Evolutionary conservation across 768 basidiomycete genomes (phyloP), one percentile per base, ranked within the genome.

Genomic region (Myochromella boudieri): DNA sequence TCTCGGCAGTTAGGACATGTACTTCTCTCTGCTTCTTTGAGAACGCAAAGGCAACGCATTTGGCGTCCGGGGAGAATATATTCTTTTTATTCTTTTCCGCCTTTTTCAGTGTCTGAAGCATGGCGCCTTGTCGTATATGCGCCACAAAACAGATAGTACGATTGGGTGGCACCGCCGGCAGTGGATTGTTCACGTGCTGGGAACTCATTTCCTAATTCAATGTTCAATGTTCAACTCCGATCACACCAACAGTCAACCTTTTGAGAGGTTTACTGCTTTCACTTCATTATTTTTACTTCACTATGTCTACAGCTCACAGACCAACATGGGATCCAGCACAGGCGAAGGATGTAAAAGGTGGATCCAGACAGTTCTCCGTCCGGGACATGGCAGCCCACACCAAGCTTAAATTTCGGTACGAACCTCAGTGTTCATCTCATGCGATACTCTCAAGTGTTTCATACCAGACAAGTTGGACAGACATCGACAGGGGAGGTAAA

Each of bases 261-360:
- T n/a, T n/a, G n/a, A n/a, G n/a, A n/a, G n/a, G n/a, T n/a, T n/a
- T n/a, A n/a, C n/a, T n/a, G n/a, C n/a, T n/a, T n/a, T n/a, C n/a
- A n/a, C n/a, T n/a, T n/a, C n/a, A n/a, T n/a, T n/a, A 12, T 15
- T n/a, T 31, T 8, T 32, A 29, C 28, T 38, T 21, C 48, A 53
- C 54, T 48, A 91, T 91, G 90, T 92, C 91, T 43, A 93, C 89
- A 72, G 90, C 90, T 3, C 91, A 94, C 66, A 83, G 91, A 70
- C 91, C 91, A 58, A 95, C 91, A 81, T 98, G 95, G 95, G 91
- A 95, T 55, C 95, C 95, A 1, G 94, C 95, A 0, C 91, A 95
- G 67, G 95, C 91, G 26, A 82, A 84, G 58, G 92, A 97, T 68
- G 85, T 92, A 51, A 92, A 91, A 64, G 88, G 89, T 3, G 92